phyloP scores from a whole-genome alignment of 352 stramenopile species.

The Globisporangium irregulare region DNA sequence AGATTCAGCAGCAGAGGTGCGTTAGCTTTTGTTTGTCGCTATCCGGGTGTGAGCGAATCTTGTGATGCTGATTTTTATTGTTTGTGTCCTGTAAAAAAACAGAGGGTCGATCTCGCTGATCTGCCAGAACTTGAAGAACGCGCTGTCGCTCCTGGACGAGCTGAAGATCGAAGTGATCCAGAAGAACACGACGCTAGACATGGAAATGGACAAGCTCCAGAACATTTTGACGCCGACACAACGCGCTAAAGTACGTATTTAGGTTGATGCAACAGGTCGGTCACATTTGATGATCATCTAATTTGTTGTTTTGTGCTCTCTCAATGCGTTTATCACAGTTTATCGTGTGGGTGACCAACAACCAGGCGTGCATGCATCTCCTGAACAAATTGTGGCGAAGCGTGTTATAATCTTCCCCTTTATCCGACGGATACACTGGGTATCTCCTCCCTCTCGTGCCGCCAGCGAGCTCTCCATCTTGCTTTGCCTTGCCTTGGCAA shows the following conservation, averaged over 20 bases:
- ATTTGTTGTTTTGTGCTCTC: conserved; percentile 7
- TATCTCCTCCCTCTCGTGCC: neutral
- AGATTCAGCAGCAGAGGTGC: conserved; percentile 90
- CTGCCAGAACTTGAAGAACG: conserved; percentile 88
- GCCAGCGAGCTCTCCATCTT: neutral
- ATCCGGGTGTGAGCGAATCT: no score
- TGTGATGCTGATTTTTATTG: conserved; percentile 6
- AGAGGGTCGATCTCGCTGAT: conserved; percentile 65
- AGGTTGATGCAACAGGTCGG: neutral
- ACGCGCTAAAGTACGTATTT: conserved; percentile 74
- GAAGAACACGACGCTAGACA: conserved; percentile 92
- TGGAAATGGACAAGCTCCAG: conserved; percentile 93
- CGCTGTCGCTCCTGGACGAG: conserved; percentile 84
- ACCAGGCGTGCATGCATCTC: conserved; percentile 94
- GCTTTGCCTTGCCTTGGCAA: neutral
- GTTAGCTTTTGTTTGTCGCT: conserved; percentile 9
- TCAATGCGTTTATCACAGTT: conserved; percentile 53
- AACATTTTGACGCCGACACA: conserved; percentile 93
- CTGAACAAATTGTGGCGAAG: conserved; percentile 96
- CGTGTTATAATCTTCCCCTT: conserved; percentile 63
- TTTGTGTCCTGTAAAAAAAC: conserved; percentile 9
- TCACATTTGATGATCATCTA: neutral
- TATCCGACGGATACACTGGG: conserved; percentile 8
- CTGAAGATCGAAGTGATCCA: conserved; percentile 86
- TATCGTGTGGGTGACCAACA: conserved; percentile 96